Conservation (phyloP, 2,329 filamentous ascomycete genomes). For the Clonostachys rhizophaga region DNA sequence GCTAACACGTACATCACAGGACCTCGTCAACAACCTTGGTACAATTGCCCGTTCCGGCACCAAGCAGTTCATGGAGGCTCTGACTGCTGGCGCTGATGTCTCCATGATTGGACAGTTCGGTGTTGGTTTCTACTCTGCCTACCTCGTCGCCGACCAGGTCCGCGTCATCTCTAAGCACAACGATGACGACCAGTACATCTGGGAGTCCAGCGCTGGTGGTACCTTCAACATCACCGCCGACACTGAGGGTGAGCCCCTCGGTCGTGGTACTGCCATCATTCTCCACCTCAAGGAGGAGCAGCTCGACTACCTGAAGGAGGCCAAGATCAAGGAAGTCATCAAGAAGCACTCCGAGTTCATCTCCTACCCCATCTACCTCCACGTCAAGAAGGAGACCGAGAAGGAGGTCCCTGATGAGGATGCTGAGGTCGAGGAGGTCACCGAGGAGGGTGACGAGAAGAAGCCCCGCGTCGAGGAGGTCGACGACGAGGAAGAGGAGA, state of each 20-base stretch:
- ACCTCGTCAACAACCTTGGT: conserved; percentile 99
- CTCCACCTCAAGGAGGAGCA: conserved; percentile 99
- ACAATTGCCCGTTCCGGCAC: conserved; percentile 98
- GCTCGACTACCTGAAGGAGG: conserved; percentile 96
- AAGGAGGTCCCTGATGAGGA: conserved; percentile 98
- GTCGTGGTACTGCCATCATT: conserved; percentile 96
- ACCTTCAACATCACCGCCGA: conserved; percentile 93
- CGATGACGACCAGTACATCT: conserved; percentile 99
- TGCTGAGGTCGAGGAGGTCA: conserved; percentile 61
- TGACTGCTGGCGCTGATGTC: conserved; percentile 96
- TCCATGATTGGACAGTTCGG: conserved; percentile 99
- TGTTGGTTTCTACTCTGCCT: conserved; percentile 99
- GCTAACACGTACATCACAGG: conserved; percentile 38
- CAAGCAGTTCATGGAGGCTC: conserved; percentile 99
- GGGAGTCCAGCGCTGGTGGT: conserved; percentile 96
- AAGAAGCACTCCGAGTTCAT: conserved; percentile 99
- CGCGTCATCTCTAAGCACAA: conserved; percentile 98
- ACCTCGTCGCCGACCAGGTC: conserved; percentile 96
- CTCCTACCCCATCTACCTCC: conserved; percentile 99
- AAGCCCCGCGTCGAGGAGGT: conserved; percentile 95
- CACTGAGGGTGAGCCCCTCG: conserved; percentile 84
- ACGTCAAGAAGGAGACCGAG: conserved; percentile 99
- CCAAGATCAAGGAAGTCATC: conserved; percentile 99
- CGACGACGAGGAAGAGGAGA: conserved; percentile 77
- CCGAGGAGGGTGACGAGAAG: conserved; percentile 79